Evolutionary conservation across 2,329 filamentous ascomycete genomes (phyloP), one percentile per base, ranked within the genome.

Genomic region (Ophiostoma tasmaniense): DNA sequence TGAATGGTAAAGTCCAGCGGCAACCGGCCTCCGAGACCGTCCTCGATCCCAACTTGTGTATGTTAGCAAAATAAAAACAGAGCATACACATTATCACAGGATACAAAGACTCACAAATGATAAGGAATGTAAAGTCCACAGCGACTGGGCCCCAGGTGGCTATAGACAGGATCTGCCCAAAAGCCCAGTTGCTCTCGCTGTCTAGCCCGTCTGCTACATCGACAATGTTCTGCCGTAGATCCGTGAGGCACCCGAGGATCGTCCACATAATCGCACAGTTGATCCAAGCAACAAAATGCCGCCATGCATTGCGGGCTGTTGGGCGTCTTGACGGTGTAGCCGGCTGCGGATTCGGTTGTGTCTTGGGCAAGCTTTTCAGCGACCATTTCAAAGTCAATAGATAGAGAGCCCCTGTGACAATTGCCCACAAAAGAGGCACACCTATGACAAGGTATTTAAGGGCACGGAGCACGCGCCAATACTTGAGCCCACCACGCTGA

Each of bases 81-180:
- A 22, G 13, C 1, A 55, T 7, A 3, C 50, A 25, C 25, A 45
- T 7, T 17, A 20, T 4, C 7, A 20, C 42, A 7, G 42, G 1
- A 45, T 1, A 25, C 11, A 55, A 10, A 4, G 5, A 55, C 50
- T 25, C 17, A 55, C 50, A 55, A 14, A 55, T 20, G 3, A 55
- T 13, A 0, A 55, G 50, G 50, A 55, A 55, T 13, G 50, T 7
- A n/a, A 55, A 55, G 6, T 55, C 50, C 11, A 55, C 50, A 2
- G n/a, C 50, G n/a, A 55, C 50, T 5, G 50, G 50, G 1, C 50
- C 50, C 50, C 50, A 55, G n/a, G 50, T 13, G n/a, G 68, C 68
- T 22, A 73, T 66, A 13, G 72, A 70, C 17, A 73, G 39, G 33
- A 73, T 67, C 68, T 73, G 72, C 25, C 71, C 70, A 65, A 73